phyloP scores from a whole-genome alignment of 2,329 filamentous ascomycete species.

The Pseudogymnoascus sp. region DNA sequence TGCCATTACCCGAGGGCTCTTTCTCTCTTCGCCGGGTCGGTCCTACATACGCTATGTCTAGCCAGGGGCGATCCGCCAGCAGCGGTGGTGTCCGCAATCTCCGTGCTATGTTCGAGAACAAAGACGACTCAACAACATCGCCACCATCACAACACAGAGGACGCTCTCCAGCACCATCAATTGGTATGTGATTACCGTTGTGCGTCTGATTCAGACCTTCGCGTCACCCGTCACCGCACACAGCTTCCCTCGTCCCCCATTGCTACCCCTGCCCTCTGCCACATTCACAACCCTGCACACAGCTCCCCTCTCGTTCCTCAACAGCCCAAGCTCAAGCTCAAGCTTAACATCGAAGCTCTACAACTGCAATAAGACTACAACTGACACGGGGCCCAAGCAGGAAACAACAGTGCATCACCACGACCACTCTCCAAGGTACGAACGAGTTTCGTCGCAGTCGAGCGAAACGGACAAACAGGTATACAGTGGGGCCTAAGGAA shows the following conservation, averaged over 20 bases:
- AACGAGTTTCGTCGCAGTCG: constrained; percentile 66
- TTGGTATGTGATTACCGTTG: background rate
- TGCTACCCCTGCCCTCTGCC: background rate
- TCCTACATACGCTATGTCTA: constrained; percentile 12
- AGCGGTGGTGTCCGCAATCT: constrained; percentile 47
- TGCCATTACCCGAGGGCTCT: background rate
- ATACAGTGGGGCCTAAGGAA: constrained; percentile 35
- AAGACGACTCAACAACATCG: constrained; percentile 51
- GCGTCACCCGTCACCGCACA: background rate
- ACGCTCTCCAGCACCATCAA: constrained; percentile 48
- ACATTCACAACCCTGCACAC: background rate
- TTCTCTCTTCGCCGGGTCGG: background rate
- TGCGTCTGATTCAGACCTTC: background rate
- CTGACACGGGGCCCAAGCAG: constrained; percentile 6
- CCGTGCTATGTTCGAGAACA: constrained; percentile 72
- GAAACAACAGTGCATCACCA: constrained; percentile 37
- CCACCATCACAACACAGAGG: constrained; percentile 49
- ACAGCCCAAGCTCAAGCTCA: background rate
- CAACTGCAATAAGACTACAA: background rate
- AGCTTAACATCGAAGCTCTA: background rate
- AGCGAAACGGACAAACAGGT: constrained; percentile 38
- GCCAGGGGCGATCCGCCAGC: constrained; percentile 29
- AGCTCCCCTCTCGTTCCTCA: background rate
- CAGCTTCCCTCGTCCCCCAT: background rate
- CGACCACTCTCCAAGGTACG: constrained; percentile 67